These are phyloP conservation scores for Stemphylium beticola DNA, from an alignment of 2,329 filamentous ascomycete species.

Conservation along the genomic window DNA sequence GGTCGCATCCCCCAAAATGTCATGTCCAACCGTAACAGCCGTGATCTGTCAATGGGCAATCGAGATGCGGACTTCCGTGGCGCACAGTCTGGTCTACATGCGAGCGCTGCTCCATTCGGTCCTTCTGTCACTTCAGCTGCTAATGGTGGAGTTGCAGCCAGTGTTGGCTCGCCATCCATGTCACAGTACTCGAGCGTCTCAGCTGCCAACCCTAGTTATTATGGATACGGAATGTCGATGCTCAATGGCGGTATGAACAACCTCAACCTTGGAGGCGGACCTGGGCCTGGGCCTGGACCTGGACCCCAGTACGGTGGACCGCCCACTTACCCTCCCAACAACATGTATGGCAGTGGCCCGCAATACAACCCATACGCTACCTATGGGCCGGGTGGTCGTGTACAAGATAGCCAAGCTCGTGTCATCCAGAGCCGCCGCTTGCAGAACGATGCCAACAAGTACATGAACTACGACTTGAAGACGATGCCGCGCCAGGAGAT, in stretches of 20 bases:
- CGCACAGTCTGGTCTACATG: conserved; percentile 77
- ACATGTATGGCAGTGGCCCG: conserved; percentile 30
- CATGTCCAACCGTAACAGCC: conserved; percentile 71
- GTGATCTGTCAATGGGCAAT: conserved; percentile 66
- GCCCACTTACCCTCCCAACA: conserved; percentile 28
- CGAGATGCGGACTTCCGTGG: conserved; percentile 61
- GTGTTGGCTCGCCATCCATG: conserved; percentile 39
- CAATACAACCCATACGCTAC: conserved; percentile 41
- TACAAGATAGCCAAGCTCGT: conserved; percentile 76
- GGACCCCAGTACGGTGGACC: conserved; percentile 51
- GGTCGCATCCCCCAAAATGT: conserved; percentile 76
- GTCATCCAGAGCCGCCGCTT: conserved; percentile 77
- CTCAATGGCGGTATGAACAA: conserved; percentile 72
- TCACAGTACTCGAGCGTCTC: conserved; percentile 41
- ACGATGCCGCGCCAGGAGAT: conserved; percentile 77
- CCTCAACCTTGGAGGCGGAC: conserved; percentile 51
- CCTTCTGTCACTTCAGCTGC: conserved; percentile 58
- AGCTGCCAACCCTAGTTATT: conserved; percentile 48
- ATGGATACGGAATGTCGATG: conserved; percentile 65
- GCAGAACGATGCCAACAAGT: conserved; percentile 73
- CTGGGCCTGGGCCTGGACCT: conserved; percentile 6
- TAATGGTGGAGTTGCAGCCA: conserved; percentile 28
- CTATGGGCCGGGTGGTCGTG: conserved; percentile 56
- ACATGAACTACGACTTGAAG: conserved; percentile 82
- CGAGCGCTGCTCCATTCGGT: conserved; percentile 79